Conservation (phyloP, 768 basidiomycete genomes). For the Boletus huronensis region DNA sequence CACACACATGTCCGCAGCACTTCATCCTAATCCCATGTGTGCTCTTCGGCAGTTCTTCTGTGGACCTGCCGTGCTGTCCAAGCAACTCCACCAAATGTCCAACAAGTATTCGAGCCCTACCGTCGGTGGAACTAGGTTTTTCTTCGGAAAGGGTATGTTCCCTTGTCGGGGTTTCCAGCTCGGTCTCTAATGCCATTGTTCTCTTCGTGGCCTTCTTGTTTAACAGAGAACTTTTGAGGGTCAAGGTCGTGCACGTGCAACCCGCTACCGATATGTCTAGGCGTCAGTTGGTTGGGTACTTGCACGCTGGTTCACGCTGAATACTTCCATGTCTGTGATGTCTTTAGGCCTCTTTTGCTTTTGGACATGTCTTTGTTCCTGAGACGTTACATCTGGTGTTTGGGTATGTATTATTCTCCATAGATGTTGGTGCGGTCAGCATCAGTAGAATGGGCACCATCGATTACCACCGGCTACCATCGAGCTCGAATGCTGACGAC, state of each 20-base stretch:
- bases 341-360: neutral
- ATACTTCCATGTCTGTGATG: neutral
- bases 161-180: neutral
- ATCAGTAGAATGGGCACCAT: too few relatives aligned
- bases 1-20: neutral
- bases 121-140: conserved; percentile 75
- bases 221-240: conserved; percentile 23
- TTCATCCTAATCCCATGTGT: neutral
- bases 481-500: too few relatives aligned
- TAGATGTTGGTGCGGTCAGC: too few relatives aligned
- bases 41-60: conserved; percentile 64
- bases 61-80: conserved; percentile 71
- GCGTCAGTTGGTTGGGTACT: neutral
- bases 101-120: conserved; percentile 82
- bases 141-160: conserved; percentile 80
- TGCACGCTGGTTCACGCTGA: conserved; percentile 3
- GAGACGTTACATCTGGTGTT: neutral
- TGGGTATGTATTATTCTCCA: neutral
- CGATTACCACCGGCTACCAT: too few relatives aligned
- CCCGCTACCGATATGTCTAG: neutral
- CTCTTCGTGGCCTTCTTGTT: neutral
- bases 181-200: conserved; percentile 3
- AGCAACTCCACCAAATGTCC: conserved; percentile 67
- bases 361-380: neutral
- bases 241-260: neutral